phyloP scores from a whole-genome alignment of 768 basidiomycete species.

The Phylloporus sp. region DNA sequence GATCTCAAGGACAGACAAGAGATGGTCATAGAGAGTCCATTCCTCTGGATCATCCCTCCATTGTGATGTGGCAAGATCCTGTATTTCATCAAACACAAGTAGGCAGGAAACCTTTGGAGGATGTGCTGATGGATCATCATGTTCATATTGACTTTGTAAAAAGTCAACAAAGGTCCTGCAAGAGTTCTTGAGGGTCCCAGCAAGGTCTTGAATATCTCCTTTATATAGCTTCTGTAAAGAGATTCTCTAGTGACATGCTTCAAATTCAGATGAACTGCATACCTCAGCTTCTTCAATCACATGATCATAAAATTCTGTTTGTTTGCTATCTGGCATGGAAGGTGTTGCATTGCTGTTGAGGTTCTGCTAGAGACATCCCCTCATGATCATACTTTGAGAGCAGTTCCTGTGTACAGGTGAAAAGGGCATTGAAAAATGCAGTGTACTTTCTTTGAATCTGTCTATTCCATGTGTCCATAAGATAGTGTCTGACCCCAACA shows the following conservation, averaged over 20 bases:
- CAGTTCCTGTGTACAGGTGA: not conserved
- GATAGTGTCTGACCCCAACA: not conserved
- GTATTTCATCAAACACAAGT: too few species aligned
- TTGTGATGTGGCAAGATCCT: too few species aligned
- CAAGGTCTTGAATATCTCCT: not conserved
- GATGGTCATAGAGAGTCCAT: too few species aligned
- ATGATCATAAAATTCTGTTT: not conserved
- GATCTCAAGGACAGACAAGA: too few species aligned
- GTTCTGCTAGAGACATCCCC: not conserved
- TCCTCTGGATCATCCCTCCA: too few species aligned
- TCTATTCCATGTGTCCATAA: not conserved
- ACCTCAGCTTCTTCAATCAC: not conserved
- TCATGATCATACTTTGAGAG: not conserved
- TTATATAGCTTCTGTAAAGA: not conserved
- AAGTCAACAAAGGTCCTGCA: not conserved
- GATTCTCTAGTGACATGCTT: not conserved
- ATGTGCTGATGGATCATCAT: too few species aligned
- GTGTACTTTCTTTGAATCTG: not conserved
- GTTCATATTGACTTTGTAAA: not conserved
- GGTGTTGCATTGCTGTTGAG: not conserved
- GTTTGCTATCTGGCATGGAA: not conserved
- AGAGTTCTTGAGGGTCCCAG: not conserved
- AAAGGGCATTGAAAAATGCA: not conserved
- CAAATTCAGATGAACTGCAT: not conserved
- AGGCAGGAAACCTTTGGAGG: too few species aligned